Conservation (phyloP, 306 rosid species). For the Sicyos baderoa region DNA sequence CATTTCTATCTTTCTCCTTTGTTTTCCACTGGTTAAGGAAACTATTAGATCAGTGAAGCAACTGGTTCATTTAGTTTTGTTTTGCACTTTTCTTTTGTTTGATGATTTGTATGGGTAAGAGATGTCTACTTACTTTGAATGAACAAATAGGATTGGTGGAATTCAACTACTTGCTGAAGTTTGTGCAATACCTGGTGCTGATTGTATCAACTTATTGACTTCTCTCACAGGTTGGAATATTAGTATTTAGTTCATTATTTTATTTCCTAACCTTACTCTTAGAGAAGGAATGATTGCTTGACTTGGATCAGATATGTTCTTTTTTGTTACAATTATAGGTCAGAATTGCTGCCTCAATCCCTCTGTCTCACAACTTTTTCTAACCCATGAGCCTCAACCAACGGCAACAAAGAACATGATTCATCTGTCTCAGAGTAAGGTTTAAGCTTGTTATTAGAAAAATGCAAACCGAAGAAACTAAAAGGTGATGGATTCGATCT, state of each 20-base stretch:
- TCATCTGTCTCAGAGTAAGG: conserved; percentile 79
- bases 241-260: neutral
- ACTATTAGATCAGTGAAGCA: conserved; percentile 10
- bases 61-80: neutral
- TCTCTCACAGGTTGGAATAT: conserved; percentile 58
- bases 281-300: neutral
- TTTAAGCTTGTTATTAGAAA: neutral
- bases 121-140: neutral
- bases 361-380: conserved; percentile 48
- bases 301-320: neutral
- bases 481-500: too few relatives aligned
- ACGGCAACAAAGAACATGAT: conserved; percentile 81
- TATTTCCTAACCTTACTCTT: neutral
- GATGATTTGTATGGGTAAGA: neutral
- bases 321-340: conserved; percentile 35
- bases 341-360: conserved; percentile 53
- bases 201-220: conserved; percentile 67
- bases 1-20: neutral
- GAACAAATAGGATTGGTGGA: conserved; percentile 34
- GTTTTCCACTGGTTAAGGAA: too few relatives aligned
- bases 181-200: conserved; percentile 55
- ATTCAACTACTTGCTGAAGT: conserved; percentile 46
- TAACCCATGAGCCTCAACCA: conserved; percentile 84
- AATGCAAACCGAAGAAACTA: neutral
- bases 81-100: conserved; percentile 1